phyloP scores from a whole-genome alignment of 768 basidiomycete species.

The Lyophyllum atratum region DNA sequence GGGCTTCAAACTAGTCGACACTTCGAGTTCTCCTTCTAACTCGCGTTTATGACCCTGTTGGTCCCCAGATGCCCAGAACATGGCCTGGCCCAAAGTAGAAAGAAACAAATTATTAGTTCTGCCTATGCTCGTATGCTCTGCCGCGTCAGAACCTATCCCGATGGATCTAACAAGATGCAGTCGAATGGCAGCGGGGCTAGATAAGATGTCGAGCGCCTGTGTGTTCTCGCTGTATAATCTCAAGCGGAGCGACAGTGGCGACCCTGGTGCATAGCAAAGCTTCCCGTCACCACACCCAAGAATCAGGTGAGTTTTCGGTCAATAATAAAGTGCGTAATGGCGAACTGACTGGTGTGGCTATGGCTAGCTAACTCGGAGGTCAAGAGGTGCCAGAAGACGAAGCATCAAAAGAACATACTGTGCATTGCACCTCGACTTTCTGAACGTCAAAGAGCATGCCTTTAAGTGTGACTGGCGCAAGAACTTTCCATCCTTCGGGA shows the following conservation, averaged over 20 bases:
- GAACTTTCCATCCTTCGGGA: conserved; percentile 39
- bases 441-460: conserved; percentile 35
- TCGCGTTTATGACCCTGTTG: conserved; percentile 33
- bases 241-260: conserved; percentile 51
- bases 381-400: background rate
- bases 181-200: conserved; percentile 38
- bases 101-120: conserved; percentile 39
- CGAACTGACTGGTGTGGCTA: no score
- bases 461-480: conserved; percentile 25
- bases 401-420: background rate
- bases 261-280: conserved; percentile 53
- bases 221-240: conserved; percentile 44
- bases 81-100: conserved; percentile 33
- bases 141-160: conserved; percentile 50
- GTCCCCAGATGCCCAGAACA: conserved; percentile 49
- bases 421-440: conserved; percentile 25
- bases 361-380: background rate
- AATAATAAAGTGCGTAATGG: no score
- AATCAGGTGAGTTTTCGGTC: background rate
- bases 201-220: conserved; percentile 52
- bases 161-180: conserved; percentile 49
- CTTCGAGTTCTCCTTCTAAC: conserved; percentile 53
- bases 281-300: conserved; percentile 27
- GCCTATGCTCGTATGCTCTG: conserved; percentile 34
- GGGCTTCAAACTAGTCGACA: conserved; percentile 46